phyloP scores from a whole-genome alignment of 345 rosid genomes.

The Dipteronia dyeriana region DNA sequence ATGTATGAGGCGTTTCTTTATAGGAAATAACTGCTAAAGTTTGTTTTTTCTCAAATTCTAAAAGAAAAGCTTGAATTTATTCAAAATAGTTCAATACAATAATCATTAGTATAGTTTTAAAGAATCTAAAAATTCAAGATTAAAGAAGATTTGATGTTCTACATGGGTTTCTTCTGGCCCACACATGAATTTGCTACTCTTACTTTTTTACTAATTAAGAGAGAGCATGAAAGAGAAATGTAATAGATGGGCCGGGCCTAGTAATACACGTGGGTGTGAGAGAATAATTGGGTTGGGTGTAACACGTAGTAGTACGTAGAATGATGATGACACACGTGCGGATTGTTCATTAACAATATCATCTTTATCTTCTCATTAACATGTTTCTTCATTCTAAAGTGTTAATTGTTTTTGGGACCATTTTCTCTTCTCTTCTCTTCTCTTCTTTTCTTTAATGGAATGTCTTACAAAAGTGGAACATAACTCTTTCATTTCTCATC shows the following conservation, averaged over 20 bases:
- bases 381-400: slow-evolving; percentile 26
- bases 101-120: background rate
- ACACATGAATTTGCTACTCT: background rate
- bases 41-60: too few relatives aligned
- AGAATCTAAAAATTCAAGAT: background rate
- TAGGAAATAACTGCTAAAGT: too few relatives aligned
- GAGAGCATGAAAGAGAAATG: too few relatives aligned
- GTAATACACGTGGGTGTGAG: slow-evolving; percentile 33
- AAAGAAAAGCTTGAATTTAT: too few relatives aligned
- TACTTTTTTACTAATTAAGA: background rate
- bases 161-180: background rate
- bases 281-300: slow-evolving; percentile 65
- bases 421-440: slow-evolving; percentile 8
- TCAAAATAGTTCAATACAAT: background rate
- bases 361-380: background rate
- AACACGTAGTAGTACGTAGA: slow-evolving; percentile 29
- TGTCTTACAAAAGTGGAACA: slow-evolving; percentile 47
- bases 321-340: slow-evolving; percentile 70
- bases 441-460: slow-evolving; percentile 22
- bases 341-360: slow-evolving; percentile 28
- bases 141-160: background rate
- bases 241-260: slow-evolving; percentile 29
- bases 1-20: too few relatives aligned
- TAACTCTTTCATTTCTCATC: slow-evolving; percentile 31
- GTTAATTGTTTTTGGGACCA: slow-evolving; percentile 34